Base-by-base conservation (phyloP, 148 eudicot genomes). In the Simmondsia chinensis region DNA sequence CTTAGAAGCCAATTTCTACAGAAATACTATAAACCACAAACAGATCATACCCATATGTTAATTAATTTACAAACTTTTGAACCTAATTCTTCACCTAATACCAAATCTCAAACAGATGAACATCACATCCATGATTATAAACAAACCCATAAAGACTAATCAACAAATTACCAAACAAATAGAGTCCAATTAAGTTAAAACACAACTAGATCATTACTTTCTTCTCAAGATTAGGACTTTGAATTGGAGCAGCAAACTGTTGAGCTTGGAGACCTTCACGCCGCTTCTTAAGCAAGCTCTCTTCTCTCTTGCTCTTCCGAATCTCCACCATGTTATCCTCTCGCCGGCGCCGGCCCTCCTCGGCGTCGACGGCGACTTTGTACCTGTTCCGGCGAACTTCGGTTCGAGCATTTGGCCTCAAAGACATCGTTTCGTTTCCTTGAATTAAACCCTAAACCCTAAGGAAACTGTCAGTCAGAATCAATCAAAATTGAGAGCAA, bases 271-370 rank as follows among this genome's bases (percentile, higher is more conserved):
- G 57, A 37, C 82, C 85, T 61, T 82, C 89, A 7, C 89, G 77
- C 34, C 89, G 80, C 73, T 81, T 81, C 68, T 81, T 81, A 22
- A 63, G 72, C 60, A 82, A 65, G 58, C 68, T 82, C 53, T 82
- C 93, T 48, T 74, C 85, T 6, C 93, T 57, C 38, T 65, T 62
- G 49, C 50, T 77, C 76, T 82, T 82, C 2, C 93, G 65, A 52
- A 82, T 74, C 74, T 77, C 93, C 2, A 77, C 82, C 79, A 74
- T 66, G 48, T 82, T 77, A 40, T 82, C 85, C 54, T 77, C 93
- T 39, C 93, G 58, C 33, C 93, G 53, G 5, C 93, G 70, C 6
- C 85, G 81, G 0, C 85, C 93, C 29, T 82, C 93, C n/a, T 82
- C 85, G 36, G 85, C 93, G 49, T 82, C 93, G 5, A 82, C 93